These are phyloP conservation scores for Kwoniella sp. DNA, from an alignment of 768 basidiomycete species.

Conservation along the genomic window DNA sequence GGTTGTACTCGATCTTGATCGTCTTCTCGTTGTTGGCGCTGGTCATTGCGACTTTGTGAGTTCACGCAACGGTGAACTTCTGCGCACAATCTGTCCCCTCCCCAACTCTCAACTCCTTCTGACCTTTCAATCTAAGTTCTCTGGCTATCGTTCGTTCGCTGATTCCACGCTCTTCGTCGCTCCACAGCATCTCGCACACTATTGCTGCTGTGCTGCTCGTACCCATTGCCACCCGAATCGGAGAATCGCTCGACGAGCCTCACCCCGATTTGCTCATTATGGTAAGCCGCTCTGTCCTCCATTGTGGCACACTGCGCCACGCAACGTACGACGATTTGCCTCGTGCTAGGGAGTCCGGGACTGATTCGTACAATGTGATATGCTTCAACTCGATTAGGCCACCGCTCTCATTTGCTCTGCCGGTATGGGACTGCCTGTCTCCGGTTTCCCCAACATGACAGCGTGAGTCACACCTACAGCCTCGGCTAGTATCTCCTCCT, in stretches of 20 bases:
- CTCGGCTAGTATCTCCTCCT: background rate
- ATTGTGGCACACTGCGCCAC: too few relatives aligned
- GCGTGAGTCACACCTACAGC: constrained; percentile 63
- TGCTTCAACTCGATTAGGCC: constrained; percentile 32
- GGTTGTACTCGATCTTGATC: constrained; percentile 71
- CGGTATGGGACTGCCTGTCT: constrained; percentile 98
- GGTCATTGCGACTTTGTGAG: constrained; percentile 56
- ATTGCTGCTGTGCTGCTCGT: constrained; percentile 96
- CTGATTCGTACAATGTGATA: too few relatives aligned
- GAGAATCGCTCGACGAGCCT: constrained; percentile 69
- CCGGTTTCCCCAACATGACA: constrained; percentile 98
- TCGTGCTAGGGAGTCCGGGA: background rate
- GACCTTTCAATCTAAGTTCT: background rate
- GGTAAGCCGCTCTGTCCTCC: constrained; percentile 61
- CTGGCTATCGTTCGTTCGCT: background rate
- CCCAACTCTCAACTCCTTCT: too few relatives aligned
- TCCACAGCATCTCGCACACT: constrained; percentile 82
- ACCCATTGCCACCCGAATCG: constrained; percentile 90
- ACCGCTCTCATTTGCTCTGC: constrained; percentile 89
- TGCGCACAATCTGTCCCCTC: too few relatives aligned
- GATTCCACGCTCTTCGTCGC: background rate
- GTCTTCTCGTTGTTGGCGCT: constrained; percentile 63
- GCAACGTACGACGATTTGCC: too few relatives aligned
- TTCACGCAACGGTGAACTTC: too few relatives aligned
- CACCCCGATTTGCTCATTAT: constrained; percentile 86